Conservation (phyloP, 257 asterid species). For the Rauvolfia tetraphylla region DNA sequence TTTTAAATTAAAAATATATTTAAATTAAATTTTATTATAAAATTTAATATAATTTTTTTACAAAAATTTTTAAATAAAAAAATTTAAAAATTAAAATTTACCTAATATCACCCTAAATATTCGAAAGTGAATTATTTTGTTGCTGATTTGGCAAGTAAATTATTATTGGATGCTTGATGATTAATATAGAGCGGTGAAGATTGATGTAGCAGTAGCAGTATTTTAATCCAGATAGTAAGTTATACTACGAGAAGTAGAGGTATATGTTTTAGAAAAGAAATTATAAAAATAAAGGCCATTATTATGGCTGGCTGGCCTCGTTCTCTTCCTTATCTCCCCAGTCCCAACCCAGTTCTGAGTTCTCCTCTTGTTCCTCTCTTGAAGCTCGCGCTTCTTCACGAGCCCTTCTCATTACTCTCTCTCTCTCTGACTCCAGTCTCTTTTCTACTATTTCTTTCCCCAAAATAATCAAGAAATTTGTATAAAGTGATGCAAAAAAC, state of each 20-base stretch:
- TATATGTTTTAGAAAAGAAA: not conserved
- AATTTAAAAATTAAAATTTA: too few species aligned
- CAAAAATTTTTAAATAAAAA: too few species aligned
- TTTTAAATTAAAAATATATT: too few species aligned
- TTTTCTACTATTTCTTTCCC: slow-evolving; percentile 12
- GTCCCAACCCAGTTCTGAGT: slow-evolving; percentile 10
- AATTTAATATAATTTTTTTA: too few species aligned
- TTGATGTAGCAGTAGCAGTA: not conserved
- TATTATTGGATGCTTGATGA: too few species aligned
- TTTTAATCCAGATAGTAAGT: not conserved
- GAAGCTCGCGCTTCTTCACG: slow-evolving; percentile 71
- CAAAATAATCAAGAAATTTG: slow-evolving; percentile 2
- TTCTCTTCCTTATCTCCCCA: slow-evolving; percentile 54
- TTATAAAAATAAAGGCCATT: slow-evolving; percentile 1
- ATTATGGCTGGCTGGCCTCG: slow-evolving; percentile 26
- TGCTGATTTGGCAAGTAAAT: too few species aligned
- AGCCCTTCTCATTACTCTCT: slow-evolving; percentile 31
- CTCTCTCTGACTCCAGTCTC: slow-evolving; percentile 15
- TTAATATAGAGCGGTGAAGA: too few species aligned
- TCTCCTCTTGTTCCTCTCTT: slow-evolving; percentile 54
- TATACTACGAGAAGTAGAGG: too few species aligned
- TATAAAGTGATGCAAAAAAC: slow-evolving; percentile 45
- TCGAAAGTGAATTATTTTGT: too few species aligned
- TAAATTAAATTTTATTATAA: too few species aligned
- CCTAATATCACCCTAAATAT: too few species aligned